Evolutionary conservation across 768 basidiomycete genomes (phyloP).

Genomic region (Mycena vulgaris): DNA sequence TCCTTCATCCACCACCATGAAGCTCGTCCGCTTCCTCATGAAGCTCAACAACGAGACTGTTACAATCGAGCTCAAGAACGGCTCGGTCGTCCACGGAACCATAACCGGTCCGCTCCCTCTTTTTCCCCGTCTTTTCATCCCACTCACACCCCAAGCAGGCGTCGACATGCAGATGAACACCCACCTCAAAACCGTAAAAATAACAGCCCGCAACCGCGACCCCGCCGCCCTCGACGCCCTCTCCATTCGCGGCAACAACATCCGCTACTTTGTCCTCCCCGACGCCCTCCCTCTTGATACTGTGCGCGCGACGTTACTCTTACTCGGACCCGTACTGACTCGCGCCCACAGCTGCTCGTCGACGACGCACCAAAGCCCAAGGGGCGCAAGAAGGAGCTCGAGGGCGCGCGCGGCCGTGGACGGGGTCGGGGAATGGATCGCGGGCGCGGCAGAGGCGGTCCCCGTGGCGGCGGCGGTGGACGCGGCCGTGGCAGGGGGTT

Average conservation of each 20-base stretch:
- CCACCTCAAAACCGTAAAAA: conserved; percentile 96
- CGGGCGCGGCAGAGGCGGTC: conserved; percentile 64
- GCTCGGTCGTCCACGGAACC: conserved; percentile 94
- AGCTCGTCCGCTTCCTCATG: conserved; percentile 83
- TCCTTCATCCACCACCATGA: conserved; percentile 30
- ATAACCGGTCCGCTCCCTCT: conserved; percentile 83
- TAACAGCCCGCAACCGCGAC: conserved; percentile 93
- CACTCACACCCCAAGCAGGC: conserved; percentile 65
- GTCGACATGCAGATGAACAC: conserved; percentile 99
- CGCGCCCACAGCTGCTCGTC: conserved; percentile 73
- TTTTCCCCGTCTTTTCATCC: conserved; percentile 4
- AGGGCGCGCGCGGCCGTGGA: conserved; percentile 76
- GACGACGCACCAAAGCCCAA: conserved; percentile 99
- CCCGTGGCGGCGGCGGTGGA: conserved; percentile 69
- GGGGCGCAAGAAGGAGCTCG: conserved; percentile 85
- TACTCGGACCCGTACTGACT: background rate
- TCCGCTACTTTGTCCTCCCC: conserved; percentile 97
- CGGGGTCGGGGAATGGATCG: conserved; percentile 62
- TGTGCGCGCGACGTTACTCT: background rate
- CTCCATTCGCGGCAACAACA: conserved; percentile 96
- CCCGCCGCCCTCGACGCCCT: conserved; percentile 90
- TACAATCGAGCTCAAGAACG: conserved; percentile 98
- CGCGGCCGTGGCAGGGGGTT: conserved; percentile 60
- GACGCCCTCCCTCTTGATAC: conserved; percentile 98
- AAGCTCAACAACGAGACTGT: conserved; percentile 99